Evolutionary conservation across 2,329 filamentous ascomycete genomes (phyloP), one percentile per base, ranked within the genome.

Genomic region (Colletotrichum tropicicola): DNA sequence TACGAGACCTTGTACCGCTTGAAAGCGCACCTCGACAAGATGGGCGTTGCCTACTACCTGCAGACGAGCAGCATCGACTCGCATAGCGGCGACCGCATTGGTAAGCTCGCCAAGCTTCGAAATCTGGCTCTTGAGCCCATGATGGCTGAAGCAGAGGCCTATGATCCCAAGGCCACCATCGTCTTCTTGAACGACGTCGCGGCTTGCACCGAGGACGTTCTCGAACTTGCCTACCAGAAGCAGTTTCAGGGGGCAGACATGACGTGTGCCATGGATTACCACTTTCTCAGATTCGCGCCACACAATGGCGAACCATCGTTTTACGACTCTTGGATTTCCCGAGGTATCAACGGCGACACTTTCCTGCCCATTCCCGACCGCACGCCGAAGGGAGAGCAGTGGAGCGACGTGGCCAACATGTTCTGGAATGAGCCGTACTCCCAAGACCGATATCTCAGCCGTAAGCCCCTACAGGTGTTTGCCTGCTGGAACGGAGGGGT

Each of bases 231-330:
- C 85, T 39, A 73, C 72, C 2, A 86, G 86, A 7, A 82, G 87
- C 67, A 66, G 4, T 65, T 66, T 1, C 83, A 86, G 28, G 73
- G 71, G 0, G 86, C 86, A 2, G 82, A 88, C 68, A 87, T 89
- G 82, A 83, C 82, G 0, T 90, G 87, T 68, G 85, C 78, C 6
- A 84, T 89, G 81, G 87, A 89, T 70, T 89, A 86, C 85, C 81
- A 78, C 0, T 82, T 81, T 41, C 73, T 76, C 3, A 19, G 61
- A 9, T 65, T 60, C 17, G 61, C 61, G 12, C 61, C 61, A 49
- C 61, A 65, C 9, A 80, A 77, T 0, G 59, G 59, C 0, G 74
- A 83, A 3, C 81, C 82, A 0, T 83, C 80, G 0, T 89, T 89
- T 69, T 69, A 87, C 88, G 82, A 83, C 80, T 0, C 89, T 85